A percentile compares a stretch with the other conserved stretches of the same genome.
Conservation (phyloP, 805 yeast species). For the Cephaloascus albidus region DNA sequence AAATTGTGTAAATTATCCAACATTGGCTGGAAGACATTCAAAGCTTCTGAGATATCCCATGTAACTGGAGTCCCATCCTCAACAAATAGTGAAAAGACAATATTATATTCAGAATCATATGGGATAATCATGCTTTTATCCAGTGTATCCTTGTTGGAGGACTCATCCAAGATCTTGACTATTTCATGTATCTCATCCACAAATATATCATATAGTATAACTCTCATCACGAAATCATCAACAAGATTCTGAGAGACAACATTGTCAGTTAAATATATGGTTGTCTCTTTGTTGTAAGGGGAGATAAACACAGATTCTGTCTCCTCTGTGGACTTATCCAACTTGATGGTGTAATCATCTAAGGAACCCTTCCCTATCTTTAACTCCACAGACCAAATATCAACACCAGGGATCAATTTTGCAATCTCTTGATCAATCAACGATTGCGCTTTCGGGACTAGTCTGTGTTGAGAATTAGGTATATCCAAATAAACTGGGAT, state of each 20-base stretch:
- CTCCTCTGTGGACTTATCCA: slow-evolving; percentile 13
- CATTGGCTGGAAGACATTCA: slow-evolving; percentile 47
- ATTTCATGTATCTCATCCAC: slow-evolving; percentile 23
- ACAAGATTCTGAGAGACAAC: slow-evolving; percentile 15
- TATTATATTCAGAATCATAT: slow-evolving; percentile 57
- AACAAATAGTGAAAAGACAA: slow-evolving; percentile 66
- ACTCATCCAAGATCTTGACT: slow-evolving; percentile 7
- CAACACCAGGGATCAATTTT: slow-evolving; percentile 12
- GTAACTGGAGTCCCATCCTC: slow-evolving; percentile 59
- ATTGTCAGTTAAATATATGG: slow-evolving; percentile 16
- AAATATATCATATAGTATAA: slow-evolving; percentile 30
- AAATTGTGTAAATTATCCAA: slow-evolving; percentile 40
- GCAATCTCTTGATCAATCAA: slow-evolving; percentile 20
- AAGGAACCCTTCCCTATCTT: slow-evolving; percentile 10
- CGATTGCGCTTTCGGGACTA: slow-evolving; percentile 23
- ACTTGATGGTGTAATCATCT: slow-evolving; percentile 27
- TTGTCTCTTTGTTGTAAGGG: slow-evolving; percentile 23
- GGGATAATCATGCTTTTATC: slow-evolving; percentile 28
- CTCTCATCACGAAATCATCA: slow-evolving; percentile 22
- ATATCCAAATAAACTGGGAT: slow-evolving; percentile 36
- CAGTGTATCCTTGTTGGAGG: slow-evolving; percentile 1
- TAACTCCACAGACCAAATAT: slow-evolving; percentile 20
- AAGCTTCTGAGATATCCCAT: slow-evolving; percentile 64
- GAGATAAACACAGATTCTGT: slow-evolving; percentile 19
- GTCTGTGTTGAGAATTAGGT: slow-evolving; percentile 16